These are phyloP conservation scores for Mycena albidolilacea DNA, from an alignment of 768 basidiomycete species.

Conservation along the genomic window DNA sequence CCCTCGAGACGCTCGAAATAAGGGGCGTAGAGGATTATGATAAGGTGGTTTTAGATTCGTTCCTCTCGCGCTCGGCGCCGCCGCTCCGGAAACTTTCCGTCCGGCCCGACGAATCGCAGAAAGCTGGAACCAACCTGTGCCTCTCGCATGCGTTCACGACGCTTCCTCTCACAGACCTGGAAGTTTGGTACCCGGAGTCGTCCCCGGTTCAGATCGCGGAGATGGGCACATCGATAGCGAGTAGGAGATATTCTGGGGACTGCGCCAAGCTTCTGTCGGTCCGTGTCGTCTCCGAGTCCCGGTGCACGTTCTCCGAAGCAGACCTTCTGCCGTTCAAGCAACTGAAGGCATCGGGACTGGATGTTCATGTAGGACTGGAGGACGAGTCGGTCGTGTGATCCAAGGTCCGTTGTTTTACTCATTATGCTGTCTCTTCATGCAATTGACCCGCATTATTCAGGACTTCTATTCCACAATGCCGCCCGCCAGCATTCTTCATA, in stretches of 20 bases:
- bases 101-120: neutral
- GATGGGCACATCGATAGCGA: neutral
- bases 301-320: neutral
- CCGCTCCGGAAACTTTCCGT: neutral
- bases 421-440: neutral
- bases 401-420: neutral
- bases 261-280: neutral
- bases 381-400: neutral
- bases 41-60: neutral
- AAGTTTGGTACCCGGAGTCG: neutral
- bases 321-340: neutral
- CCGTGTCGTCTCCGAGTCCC: neutral
- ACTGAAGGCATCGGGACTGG: neutral
- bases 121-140: neutral
- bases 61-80: constrained; percentile 1
- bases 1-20: neutral
- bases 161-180: neutral
- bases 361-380: neutral
- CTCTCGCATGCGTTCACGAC: neutral
- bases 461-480: too few relatives aligned
- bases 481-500: too few relatives aligned
- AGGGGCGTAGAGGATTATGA: neutral
- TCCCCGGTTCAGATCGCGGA: neutral
- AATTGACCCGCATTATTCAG: neutral
- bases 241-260: neutral